Evolutionary conservation across 352 stramenopile species (phyloP).

Genomic region (Phytopythium sindhum): DNA sequence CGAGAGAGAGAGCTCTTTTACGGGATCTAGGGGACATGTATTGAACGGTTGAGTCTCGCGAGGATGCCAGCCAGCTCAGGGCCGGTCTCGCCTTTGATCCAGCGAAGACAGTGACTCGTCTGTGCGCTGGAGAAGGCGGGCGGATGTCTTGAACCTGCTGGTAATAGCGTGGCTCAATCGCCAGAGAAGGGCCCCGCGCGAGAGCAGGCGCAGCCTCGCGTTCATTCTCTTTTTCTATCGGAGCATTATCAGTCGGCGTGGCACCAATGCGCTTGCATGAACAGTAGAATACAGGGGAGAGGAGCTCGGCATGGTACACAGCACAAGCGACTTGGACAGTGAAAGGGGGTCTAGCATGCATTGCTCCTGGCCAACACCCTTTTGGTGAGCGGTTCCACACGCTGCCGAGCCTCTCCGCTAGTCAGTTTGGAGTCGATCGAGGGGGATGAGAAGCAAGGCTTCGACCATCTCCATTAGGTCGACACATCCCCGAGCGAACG

Average conservation of each 20-base stretch:
- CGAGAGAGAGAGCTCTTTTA: background rate
- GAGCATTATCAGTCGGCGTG: background rate
- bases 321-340: no score
- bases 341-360: no score
- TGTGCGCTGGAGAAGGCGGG: conserved; percentile 5
- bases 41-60: background rate
- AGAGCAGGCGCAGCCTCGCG: background rate
- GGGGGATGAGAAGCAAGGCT: background rate
- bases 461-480: background rate
- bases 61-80: no score
- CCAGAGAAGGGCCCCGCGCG: background rate
- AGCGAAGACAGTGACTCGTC: conserved; percentile 2
- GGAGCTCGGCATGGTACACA: background rate
- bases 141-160: conserved; percentile 9
- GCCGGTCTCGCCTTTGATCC: background rate
- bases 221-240: background rate
- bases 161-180: background rate
- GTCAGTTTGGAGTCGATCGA: background rate
- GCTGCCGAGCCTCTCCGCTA: no score
- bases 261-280: background rate
- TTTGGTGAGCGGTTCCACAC: background rate
- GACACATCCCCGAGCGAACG: background rate
- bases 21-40: background rate
- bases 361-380: background rate
- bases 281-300: background rate